These are phyloP conservation scores for Penicillium diatomitis DNA, from an alignment of 495 filamentous ascomycete species.

Conservation along the genomic window DNA sequence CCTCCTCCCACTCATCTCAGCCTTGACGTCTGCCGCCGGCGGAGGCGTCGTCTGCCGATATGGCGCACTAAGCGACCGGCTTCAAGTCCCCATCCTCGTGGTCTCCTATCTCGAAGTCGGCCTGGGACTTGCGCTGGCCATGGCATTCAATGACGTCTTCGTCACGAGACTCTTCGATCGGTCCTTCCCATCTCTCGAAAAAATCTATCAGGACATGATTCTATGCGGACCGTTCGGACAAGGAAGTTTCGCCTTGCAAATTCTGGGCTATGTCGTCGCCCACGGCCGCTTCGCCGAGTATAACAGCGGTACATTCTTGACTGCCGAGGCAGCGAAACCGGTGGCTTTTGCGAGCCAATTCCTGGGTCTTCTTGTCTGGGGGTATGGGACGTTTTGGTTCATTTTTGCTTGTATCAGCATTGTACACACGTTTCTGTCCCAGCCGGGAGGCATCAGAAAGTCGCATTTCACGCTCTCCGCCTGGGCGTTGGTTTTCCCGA, in stretches of 20 bases:
- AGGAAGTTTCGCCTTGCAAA: slow-evolving; percentile 22
- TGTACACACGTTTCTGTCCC: slow-evolving; percentile 15
- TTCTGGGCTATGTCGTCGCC: slow-evolving; percentile 14
- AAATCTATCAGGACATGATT: slow-evolving; percentile 29
- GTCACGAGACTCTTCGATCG: slow-evolving; percentile 19
- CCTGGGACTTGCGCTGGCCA: slow-evolving; percentile 16
- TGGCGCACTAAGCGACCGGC: slow-evolving; percentile 11
- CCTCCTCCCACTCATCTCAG: slow-evolving; percentile 21
- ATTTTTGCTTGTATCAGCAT: slow-evolving; percentile 24
- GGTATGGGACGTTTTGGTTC: slow-evolving; percentile 27
- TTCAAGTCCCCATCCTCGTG: slow-evolving; percentile 25
- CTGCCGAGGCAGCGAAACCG: slow-evolving; percentile 10
- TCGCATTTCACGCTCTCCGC: slow-evolving; percentile 14
- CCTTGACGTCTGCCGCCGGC: slow-evolving; percentile 22
- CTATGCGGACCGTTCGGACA: slow-evolving; percentile 28
- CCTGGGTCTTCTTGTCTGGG: slow-evolving; percentile 19
- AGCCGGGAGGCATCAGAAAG: slow-evolving; percentile 12
- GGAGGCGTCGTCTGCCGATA: slow-evolving; percentile 18
- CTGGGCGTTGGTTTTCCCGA: slow-evolving; percentile 25
- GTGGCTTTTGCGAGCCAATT: slow-evolving; percentile 15
- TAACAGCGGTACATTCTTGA: slow-evolving; percentile 18
- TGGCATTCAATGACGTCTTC: slow-evolving; percentile 13
- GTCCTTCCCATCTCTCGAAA: slow-evolving; percentile 8
- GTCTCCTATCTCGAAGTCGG: slow-evolving; percentile 26
- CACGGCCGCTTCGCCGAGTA: slow-evolving; percentile 18